Percentiles rank a stretch among this genome's conserved stretches.
phyloP scores from a whole-genome alignment of 23 red algal genomes.

The Gracilaria gracilis region DNA sequence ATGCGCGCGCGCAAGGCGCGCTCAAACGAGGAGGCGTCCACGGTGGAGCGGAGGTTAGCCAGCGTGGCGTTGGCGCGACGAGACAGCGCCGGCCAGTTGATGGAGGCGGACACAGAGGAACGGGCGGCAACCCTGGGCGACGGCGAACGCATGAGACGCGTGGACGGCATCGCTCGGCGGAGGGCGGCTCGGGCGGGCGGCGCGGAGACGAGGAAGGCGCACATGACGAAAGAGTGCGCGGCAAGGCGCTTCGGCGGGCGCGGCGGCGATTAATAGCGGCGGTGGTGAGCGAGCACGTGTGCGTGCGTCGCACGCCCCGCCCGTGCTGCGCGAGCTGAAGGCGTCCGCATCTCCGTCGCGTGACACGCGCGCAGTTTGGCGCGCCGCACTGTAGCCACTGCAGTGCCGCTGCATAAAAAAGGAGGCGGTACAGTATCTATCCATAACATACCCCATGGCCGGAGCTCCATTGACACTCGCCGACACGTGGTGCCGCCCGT shows the following conservation, averaged over 20 bases:
- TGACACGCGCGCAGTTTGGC: too few relatives aligned
- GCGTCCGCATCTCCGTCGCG: too few relatives aligned
- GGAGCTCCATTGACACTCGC: too few relatives aligned
- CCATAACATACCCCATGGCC: too few relatives aligned
- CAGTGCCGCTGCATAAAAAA: too few relatives aligned
- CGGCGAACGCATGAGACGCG: conserved; percentile 7
- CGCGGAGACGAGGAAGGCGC: conserved; percentile 27
- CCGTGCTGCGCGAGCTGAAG: not conserved
- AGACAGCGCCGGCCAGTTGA: conserved; percentile 42
- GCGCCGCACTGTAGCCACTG: too few relatives aligned
- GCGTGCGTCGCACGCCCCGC: conserved; percentile 7
- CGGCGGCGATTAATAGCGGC: not conserved
- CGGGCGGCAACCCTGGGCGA: not conserved
- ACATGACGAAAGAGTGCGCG: conserved; percentile 5
- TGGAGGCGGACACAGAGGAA: not conserved
- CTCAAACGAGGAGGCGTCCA: conserved; percentile 11
- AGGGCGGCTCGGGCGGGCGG: not conserved
- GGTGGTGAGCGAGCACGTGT: not conserved
- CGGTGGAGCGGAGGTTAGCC: conserved; percentile 15
- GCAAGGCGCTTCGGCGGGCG: not conserved
- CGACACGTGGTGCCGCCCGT: too few relatives aligned
- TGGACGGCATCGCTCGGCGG: not conserved
- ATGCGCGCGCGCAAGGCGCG: conserved; percentile 31
- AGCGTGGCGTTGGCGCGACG: conserved; percentile 41
- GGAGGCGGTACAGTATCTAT: too few relatives aligned